Base-by-base conservation (phyloP, 169 alveolate species). In the Cryptosporidium bovis region DNA sequence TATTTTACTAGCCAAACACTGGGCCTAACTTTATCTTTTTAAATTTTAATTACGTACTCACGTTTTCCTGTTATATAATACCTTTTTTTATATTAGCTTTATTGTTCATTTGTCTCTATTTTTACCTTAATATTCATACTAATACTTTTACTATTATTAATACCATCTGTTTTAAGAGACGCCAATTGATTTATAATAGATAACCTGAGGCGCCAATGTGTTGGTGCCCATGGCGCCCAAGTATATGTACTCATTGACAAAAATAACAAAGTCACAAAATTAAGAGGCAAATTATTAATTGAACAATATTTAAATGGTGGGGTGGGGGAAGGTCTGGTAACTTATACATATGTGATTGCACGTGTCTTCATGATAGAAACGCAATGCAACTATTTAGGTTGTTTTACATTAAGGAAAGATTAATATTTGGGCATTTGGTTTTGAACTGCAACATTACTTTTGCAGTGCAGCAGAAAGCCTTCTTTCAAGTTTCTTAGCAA, bases 391-490 rank as follows among this genome's bases (percentile, higher is more conserved):
- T 24, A 24, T 24, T 24, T 24, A 24, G 27, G 27, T 24, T 24
- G 27, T 24, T 24, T 24, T 24, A 24, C 0, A 24, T 48, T 48
- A 48, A 13, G 55, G 20, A 48, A 48, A n/a, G 18, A 13, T 8
- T 13, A 18, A 7, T 7, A 34, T n/a, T 64, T 66, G 56, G 67
- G 66, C 68, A 40, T 40, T 1, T 40, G 1, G 10, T 5, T 53
- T 20, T 53, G 64, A 1, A 53, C 33, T 13, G 8, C 29, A 20
- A 13, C 8, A n/a, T 46, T 77, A 77, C 18, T 77, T 77, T 60
- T 77, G 87, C 12, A 77, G 53, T 18, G 71, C 87, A 27, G 69
- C 87, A 46, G 87, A 77, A 29, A 77, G 40, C 55, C 87, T 77
- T 20, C 87, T 34, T 46, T 77, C 87, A 20, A 77, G 50, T 62